Base-by-base conservation (phyloP, 179 eudicot genomes). In the Dionaea muscipula region DNA sequence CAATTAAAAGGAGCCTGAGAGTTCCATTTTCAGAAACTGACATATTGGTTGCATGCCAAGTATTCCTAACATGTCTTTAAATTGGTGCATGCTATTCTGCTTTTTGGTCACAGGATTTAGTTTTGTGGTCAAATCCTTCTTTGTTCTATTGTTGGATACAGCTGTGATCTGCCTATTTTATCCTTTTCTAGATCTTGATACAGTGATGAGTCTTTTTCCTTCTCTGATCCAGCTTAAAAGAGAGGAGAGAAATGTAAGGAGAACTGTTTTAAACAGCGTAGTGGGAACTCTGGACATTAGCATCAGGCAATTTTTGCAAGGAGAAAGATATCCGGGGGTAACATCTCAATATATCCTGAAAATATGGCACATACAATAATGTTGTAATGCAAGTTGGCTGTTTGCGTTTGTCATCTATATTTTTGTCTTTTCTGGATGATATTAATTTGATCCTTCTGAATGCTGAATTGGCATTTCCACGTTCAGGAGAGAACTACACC, bases 251-350 rank as follows among this genome's bases (percentile, higher is more conserved):
- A 83, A 63, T 48, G 55, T 52, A 4, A 70, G 77, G 65, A 80
- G 87, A 76, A 85, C 84, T 18, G 91, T 81, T 51, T 63, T 83
- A 31, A 83, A 71, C 73, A 85, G 95, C 57, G 68, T 85, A 47
- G 95, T 83, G 53, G 95, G 91, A 62, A 85, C 95, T 57, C 66
- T 85, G 62, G 95, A 82, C 61, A 71, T 85, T 39, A 83, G 86
- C 69, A 71, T 85, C 57, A 75, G 85, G 12, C 86, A 78, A 52
- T 76, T 76, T 66, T 52, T 69, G 37, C 83, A 51, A 41, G 81
- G 94, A 20, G 91, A 83, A 74, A 76, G 70, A 53, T 76, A 78
- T 72, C 95, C 91, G 25, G 87, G 83, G 83, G 91, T 83, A 75
- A 26, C 15, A 50, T 37, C 59, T 44, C 36, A 31, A 21, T 27